A percentile compares a stretch with the other conserved stretches of the same genome.
Evolutionary conservation across 257 asterid species (phyloP).

Genomic region (Gentiana dahurica): DNA sequence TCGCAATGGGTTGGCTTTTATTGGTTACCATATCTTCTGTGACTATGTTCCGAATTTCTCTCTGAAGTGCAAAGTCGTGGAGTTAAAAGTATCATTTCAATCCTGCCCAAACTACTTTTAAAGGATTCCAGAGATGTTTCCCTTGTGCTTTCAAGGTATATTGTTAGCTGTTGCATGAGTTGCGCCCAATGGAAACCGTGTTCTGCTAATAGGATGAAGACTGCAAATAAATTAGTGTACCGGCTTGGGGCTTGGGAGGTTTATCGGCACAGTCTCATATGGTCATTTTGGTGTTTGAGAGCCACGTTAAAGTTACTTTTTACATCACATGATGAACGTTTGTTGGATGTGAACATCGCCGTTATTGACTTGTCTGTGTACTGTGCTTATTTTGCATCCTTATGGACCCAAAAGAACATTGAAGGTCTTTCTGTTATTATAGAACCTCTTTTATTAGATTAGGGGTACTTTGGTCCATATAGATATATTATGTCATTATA

Average conservation of each 20-base stretch:
- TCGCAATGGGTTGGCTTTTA: conserved; percentile 45
- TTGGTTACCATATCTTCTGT: conserved; percentile 47
- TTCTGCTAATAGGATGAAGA: conserved; percentile 20
- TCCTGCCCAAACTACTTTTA: conserved; percentile 29
- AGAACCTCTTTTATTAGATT: conserved; percentile 40
- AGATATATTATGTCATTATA: too few relatives aligned
- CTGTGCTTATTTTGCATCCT: conserved; percentile 53
- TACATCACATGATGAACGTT: conserved; percentile 31
- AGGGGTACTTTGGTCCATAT: too few relatives aligned
- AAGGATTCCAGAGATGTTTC: conserved; percentile 53
- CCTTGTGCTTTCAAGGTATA: conserved; percentile 42
- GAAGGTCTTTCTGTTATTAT: conserved; percentile 40
- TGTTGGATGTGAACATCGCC: conserved; percentile 19
- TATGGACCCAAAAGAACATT: conserved; percentile 55
- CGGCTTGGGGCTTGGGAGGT: conserved; percentile 40
- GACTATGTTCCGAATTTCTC: conserved; percentile 30
- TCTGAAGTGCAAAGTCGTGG: conserved; percentile 25
- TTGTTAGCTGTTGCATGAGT: conserved; percentile 41
- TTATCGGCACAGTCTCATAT: conserved; percentile 39
- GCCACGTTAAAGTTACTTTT: conserved; percentile 59
- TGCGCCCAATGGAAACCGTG: conserved; percentile 23
- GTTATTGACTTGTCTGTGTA: conserved; percentile 48
- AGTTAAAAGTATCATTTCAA: conserved; percentile 24
- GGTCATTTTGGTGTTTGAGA: conserved; percentile 43
- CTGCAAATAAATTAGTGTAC: conserved; percentile 28